These are phyloP conservation scores for Aspergillus cejpii DNA, from an alignment of 2,329 filamentous ascomycete genomes.

Conservation along the genomic window DNA sequence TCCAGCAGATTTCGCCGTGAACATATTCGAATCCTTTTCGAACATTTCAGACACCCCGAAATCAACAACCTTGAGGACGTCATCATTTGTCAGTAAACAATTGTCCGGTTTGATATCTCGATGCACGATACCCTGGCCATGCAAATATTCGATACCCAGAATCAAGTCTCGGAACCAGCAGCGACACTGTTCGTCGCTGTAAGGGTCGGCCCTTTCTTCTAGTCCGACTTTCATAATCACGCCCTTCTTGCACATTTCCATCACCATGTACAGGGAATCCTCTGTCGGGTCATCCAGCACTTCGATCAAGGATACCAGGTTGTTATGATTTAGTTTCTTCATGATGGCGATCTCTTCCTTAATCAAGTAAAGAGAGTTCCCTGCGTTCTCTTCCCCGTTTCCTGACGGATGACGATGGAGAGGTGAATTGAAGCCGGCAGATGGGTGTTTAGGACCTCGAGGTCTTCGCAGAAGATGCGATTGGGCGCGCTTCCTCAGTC, in stretches of 20 bases:
- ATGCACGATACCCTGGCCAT: conserved; percentile 90
- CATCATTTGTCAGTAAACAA: conserved; percentile 77
- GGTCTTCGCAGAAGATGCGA: conserved; percentile 73
- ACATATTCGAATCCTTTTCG: conserved; percentile 79
- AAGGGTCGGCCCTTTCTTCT: conserved; percentile 74
- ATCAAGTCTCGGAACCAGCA: conserved; percentile 94
- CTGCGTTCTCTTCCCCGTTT: conserved; percentile 48
- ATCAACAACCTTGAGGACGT: conserved; percentile 94
- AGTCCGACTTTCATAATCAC: conserved; percentile 94
- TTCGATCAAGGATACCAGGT: conserved; percentile 87
- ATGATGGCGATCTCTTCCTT: conserved; percentile 97
- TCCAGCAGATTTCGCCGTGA: conserved; percentile 84
- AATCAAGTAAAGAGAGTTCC: conserved; percentile 76
- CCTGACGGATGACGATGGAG: conserved; percentile 54
- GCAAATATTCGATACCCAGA: conserved; percentile 89
- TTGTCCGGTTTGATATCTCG: conserved; percentile 98
- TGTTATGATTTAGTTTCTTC: conserved; percentile 95
- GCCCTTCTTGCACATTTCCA: conserved; percentile 98
- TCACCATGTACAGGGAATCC: conserved; percentile 95
- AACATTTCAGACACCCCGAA: conserved; percentile 99
- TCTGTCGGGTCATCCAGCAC: conserved; percentile 93
- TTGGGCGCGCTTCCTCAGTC: conserved; percentile 80
- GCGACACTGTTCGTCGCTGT: conserved; percentile 72
- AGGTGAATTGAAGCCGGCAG: conserved; percentile 57
- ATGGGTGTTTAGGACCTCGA: conserved; percentile 48